A percentile compares a stretch with the other conserved stretches of the same genome.
Conservation (phyloP, 257 asterid genomes). For the Leptodermis oblonga region DNA sequence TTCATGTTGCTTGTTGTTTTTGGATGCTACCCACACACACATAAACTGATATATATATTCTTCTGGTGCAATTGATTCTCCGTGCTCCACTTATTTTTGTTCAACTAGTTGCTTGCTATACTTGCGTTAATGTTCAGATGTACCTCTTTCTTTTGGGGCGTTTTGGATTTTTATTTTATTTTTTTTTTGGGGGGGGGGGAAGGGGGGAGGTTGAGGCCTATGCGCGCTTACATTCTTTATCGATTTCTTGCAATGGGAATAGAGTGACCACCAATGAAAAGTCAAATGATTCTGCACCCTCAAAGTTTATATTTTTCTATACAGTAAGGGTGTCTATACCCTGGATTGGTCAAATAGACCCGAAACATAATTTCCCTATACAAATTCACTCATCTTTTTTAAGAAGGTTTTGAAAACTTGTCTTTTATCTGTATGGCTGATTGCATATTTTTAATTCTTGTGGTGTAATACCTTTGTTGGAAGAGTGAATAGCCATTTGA, state of each 20-base stretch:
- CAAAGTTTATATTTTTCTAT: background rate
- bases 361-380: background rate
- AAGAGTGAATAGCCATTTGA: background rate
- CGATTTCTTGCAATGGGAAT: background rate
- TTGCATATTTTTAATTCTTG: background rate
- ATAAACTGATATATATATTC: background rate
- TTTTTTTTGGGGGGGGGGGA: background rate
- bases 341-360: background rate
- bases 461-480: background rate
- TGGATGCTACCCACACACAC: background rate
- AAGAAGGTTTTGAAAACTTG: background rate
- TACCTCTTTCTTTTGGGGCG: background rate
- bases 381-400: too few species aligned
- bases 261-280: background rate
- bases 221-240: background rate
- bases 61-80: background rate
- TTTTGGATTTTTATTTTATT: too few species aligned
- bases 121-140: background rate
- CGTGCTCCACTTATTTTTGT: background rate
- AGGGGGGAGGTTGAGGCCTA: background rate
- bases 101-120: background rate
- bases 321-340: background rate
- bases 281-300: background rate
- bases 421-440: background rate
- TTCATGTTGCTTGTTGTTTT: background rate